Conservation (phyloP, 2,329 filamentous ascomycete genomes). For the Xylariaceae sp. region DNA sequence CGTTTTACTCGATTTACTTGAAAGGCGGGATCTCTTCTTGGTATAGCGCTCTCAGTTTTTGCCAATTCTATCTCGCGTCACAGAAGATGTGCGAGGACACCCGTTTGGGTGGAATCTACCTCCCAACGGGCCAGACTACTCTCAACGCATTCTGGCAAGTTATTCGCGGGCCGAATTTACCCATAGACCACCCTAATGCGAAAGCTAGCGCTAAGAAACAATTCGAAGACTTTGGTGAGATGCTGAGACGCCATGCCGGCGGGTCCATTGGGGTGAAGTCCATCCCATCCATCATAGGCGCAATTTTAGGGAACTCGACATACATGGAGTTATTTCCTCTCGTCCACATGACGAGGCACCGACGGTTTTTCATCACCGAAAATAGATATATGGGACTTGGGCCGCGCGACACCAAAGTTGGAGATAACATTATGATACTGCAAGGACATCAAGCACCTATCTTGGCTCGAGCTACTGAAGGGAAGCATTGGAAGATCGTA, state of each 20-base stretch:
- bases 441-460: conserved; percentile 22
- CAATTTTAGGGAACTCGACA: neutral
- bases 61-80: conserved; percentile 17
- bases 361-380: conserved; percentile 20
- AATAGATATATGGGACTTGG: conserved; percentile 25
- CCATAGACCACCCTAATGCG: conserved; percentile 8
- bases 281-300: neutral
- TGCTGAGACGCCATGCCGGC: conserved; percentile 1
- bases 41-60: conserved; percentile 10
- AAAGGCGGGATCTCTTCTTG: conserved; percentile 7
- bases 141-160: conserved; percentile 20
- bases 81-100: conserved; percentile 12
- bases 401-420: conserved; percentile 12
- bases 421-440: conserved; percentile 15
- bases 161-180: conserved; percentile 1
- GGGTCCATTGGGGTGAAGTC: neutral
- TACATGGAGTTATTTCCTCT: conserved; percentile 15
- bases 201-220: conserved; percentile 9
- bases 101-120: conserved; percentile 4
- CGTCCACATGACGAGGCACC: conserved; percentile 11
- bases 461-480: conserved; percentile 5
- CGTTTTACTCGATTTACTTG: conserved; percentile 4
- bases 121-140: conserved; percentile 11
- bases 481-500: conserved; percentile 19
- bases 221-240: conserved; percentile 11